phyloP scores from a whole-genome alignment of 2,329 filamentous ascomycete species.

The Neofusicoccum umdonicola region DNA sequence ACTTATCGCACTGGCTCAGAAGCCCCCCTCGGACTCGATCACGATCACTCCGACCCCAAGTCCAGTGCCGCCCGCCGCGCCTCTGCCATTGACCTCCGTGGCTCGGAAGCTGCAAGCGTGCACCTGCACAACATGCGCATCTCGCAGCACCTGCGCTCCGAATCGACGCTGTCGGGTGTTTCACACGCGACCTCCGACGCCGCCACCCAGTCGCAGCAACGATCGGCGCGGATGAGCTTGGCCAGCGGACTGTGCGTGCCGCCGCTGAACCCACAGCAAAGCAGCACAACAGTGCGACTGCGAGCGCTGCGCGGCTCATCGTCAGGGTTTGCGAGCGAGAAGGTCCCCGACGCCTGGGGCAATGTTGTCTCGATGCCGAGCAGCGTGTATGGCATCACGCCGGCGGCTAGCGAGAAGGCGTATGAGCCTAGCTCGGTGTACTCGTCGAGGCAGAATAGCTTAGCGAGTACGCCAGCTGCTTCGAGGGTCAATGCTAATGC shows the following conservation, averaged over 20 bases:
- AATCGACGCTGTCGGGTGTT: constrained; percentile 13
- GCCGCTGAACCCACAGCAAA: background rate
- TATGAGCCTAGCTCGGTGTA: constrained; percentile 35
- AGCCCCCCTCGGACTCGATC: constrained; percentile 19
- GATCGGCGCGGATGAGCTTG: background rate
- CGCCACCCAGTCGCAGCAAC: background rate
- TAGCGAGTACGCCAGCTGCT: background rate
- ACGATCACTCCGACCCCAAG: constrained; percentile 19
- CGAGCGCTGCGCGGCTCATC: background rate
- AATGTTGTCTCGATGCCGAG: constrained; percentile 24
- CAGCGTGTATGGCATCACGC: background rate
- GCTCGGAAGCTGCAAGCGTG: constrained; percentile 21
- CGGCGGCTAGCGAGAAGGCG: background rate
- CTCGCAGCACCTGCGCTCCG: constrained; percentile 44
- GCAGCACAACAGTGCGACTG: background rate
- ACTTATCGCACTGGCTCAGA: background rate
- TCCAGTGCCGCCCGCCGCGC: background rate
- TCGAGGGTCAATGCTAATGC: background rate
- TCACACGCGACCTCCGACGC: background rate
- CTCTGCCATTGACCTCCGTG: background rate
- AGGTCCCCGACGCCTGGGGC: constrained; percentile 39
- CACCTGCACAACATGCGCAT: constrained; percentile 47
- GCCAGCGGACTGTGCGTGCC: background rate
- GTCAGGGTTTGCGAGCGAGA: constrained; percentile 19
- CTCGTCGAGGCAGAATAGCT: constrained; percentile 37